These are phyloP conservation scores for Cerioporus squamosus DNA, from an alignment of 1,284 basidiomycete species.

Conservation along the genomic window DNA sequence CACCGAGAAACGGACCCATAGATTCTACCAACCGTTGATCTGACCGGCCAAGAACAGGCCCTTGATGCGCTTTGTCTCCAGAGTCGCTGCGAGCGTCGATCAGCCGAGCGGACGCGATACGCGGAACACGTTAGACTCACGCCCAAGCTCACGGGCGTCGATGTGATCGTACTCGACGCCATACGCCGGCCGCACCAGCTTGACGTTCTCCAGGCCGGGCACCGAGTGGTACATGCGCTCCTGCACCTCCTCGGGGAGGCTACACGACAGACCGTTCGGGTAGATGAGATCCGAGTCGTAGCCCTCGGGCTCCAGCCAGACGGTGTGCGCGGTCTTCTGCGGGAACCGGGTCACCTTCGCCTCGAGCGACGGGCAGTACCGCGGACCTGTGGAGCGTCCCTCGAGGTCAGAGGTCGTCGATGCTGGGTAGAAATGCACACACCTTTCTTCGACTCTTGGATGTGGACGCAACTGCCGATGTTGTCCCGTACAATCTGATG, in stretches of 20 bases:
- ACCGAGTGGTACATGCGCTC: constrained; percentile 81
- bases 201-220: constrained; percentile 81
- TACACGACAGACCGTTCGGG: constrained; percentile 89
- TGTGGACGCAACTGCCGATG: constrained; percentile 79
- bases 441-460: constrained; percentile 88
- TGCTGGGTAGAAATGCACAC: background rate
- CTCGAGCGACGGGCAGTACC: constrained; percentile 91
- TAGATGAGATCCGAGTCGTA: constrained; percentile 88
- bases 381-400: constrained; percentile 58
- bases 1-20: background rate
- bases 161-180: constrained; percentile 94
- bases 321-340: constrained; percentile 70
- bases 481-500: constrained; percentile 77
- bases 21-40: constrained; percentile 67
- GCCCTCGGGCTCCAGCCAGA: constrained; percentile 93
- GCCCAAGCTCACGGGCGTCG: constrained; percentile 80
- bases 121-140: constrained; percentile 43
- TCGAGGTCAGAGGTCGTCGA: background rate
- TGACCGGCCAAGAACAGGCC: constrained; percentile 89
- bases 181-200: constrained; percentile 85
- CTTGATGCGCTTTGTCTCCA: constrained; percentile 85
- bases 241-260: constrained; percentile 84
- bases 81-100: constrained; percentile 54
- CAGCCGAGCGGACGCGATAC: background rate
- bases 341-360: constrained; percentile 84